Evolutionary conservation across 495 filamentous ascomycete genomes (phyloP), one percentile per base, ranked within the genome.

Genomic region (Penicillium longicatenatum): DNA sequence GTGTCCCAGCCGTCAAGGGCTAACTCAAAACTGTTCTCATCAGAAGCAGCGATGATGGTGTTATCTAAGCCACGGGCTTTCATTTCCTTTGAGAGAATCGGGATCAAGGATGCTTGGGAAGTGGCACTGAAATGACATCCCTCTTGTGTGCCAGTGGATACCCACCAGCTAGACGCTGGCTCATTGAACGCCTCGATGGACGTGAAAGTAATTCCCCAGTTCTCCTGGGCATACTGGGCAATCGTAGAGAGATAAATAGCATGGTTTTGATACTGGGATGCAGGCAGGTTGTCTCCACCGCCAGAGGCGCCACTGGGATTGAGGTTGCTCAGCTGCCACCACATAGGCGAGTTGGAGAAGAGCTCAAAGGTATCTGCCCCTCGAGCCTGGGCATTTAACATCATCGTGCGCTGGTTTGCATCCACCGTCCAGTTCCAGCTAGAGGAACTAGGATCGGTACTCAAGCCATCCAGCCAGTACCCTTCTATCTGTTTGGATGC

Each of bases 371-470:
- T 60, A n/a, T 50, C 50, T 17, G 58, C 58, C 16, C 58, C 58
- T 35, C 58, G 39, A 6, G 53, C 41, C 21, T 60, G 41, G 14
- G 58, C 58, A 42, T 55, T 39, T 0, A 49, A 30, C 58, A 60
- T 43, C 58, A 60, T 60, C 22, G n/a, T 46, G 4, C 58, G 52
- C 48, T 60, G 58, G n/a, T 52, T 60, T 20, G 58, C 52, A 50
- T 60, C 58, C 7, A 60, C 58, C 6, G 39, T 60, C 58, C 58
- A 60, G 48, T 50, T 52, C 58, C 58, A 60, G 41, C 58, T 60
- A 2, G 58, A 60, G 2, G 58, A 60, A 2, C 45, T 51, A 9
- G 58, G 58, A 16, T 54, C 43, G 5, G 52, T 30, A 31, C 48
- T 60, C 17, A 39, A 14, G 17, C 52, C 53, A 44, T 60, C 53